phyloP scores from a whole-genome alignment of 148 eudicot species.

The Vaccinium corymbosum region DNA sequence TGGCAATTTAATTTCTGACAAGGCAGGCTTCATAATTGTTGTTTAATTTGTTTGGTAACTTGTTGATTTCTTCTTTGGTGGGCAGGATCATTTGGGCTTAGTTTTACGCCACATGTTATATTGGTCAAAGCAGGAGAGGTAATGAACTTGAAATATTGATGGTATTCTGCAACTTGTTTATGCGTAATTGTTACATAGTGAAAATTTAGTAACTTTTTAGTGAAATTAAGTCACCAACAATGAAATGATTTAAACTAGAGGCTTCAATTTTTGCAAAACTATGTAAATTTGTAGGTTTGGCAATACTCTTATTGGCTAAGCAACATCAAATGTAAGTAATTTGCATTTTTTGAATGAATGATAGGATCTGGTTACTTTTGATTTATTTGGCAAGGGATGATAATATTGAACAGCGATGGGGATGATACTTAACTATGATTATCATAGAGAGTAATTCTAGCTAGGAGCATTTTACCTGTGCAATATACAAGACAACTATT shows the following conservation, averaged over 20 bases:
- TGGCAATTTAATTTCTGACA: too few relatives aligned
- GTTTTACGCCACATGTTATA: slow-evolving; percentile 84
- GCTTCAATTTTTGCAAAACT: not conserved
- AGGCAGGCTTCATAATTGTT: not conserved
- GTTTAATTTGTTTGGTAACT: not conserved
- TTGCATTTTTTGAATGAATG: not conserved
- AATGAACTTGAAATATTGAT: slow-evolving; percentile 11
- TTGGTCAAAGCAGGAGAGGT: slow-evolving; percentile 76
- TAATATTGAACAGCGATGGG: not conserved
- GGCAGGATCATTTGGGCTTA: slow-evolving; percentile 71
- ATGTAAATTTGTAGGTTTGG: not conserved
- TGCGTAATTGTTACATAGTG: not conserved
- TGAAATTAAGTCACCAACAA: not conserved
- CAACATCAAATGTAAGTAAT: not conserved
- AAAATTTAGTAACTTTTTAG: not conserved
- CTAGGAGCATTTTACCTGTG: not conserved
- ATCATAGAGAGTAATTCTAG: not conserved
- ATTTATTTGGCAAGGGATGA: not conserved
- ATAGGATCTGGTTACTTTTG: not conserved
- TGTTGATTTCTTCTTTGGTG: slow-evolving; percentile 3
- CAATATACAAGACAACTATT: not conserved
- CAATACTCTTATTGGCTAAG: not conserved
- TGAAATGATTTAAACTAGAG: not conserved
- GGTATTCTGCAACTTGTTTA: not conserved
- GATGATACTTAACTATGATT: not conserved